These are phyloP conservation scores for Chenopodium album DNA, from an alignment of 148 eudicot species.

Conservation along the genomic window DNA sequence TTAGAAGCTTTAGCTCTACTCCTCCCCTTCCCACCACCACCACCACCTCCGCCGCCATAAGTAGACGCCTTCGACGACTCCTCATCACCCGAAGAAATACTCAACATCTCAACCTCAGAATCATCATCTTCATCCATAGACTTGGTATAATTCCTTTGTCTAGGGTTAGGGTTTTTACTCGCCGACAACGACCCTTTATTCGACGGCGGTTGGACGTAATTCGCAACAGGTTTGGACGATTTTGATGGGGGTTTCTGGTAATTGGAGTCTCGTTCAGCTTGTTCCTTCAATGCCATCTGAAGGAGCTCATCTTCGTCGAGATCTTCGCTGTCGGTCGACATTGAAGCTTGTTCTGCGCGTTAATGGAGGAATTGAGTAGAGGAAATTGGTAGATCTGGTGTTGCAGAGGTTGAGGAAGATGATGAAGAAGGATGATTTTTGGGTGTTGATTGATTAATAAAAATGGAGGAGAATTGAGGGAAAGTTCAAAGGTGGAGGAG, in stretches of 20 bases:
- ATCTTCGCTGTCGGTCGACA: conserved; percentile 69
- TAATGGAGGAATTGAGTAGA: not conserved
- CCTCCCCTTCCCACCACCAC: conserved; percentile 23
- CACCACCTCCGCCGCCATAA: conserved; percentile 31
- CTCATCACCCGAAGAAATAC: conserved; percentile 93
- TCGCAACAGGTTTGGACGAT: conserved; percentile 58
- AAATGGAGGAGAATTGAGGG: not conserved
- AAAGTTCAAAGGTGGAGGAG: not conserved
- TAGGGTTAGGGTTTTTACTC: conserved; percentile 28
- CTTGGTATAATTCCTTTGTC: conserved; percentile 29
- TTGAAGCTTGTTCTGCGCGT: conserved; percentile 14
- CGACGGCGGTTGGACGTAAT: conserved; percentile 70
- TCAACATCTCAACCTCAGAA: conserved; percentile 89
- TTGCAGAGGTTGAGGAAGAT: not conserved
- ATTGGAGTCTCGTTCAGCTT: conserved; percentile 62
- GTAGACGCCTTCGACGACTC: conserved; percentile 51
- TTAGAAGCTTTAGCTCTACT: conserved; percentile 22
- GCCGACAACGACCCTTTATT: conserved; percentile 16
- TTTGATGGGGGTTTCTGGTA: conserved; percentile 41
- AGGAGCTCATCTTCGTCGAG: conserved; percentile 93
- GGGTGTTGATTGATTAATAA: not conserved
- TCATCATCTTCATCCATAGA: conserved; percentile 83
- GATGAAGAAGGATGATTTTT: not conserved
- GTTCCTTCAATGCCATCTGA: conserved; percentile 89
- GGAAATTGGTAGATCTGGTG: not conserved